Evolutionary conservation across 2,329 filamentous ascomycete species (phyloP), one percentile per base, ranked within the genome.

Genomic region (Aotearoamyces nothofagi): DNA sequence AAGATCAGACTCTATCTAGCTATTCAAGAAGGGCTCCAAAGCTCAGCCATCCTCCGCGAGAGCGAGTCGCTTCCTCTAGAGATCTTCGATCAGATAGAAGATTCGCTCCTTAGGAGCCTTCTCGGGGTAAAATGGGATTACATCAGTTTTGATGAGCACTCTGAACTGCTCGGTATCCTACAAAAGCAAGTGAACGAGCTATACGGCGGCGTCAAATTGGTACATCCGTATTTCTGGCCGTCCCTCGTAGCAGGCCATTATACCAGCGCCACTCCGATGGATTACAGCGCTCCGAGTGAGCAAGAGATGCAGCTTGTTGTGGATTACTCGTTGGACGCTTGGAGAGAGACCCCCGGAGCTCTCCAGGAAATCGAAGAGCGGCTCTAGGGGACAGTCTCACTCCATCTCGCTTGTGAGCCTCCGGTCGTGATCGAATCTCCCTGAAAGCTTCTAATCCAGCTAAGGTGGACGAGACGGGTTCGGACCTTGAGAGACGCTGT

Each of bases 1-100:
- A 57, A 56, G 29, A 41, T 55, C 29, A 46, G 45, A 27, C 34
- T 57, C 1, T 34, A 53, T 5, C 34, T 53, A 9, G 48, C 54
- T 14, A 13, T 56, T 4, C 38, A 39, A 27, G n/a, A 20, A 20
- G 34, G 37, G 2, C 33, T 54, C 15, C 38, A 50, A 15, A 35
- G 38, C 14, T 35, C 40, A 6, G 28, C 30, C 3, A 22, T 33
- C 9, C 30, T 45, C 4, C 13, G 31, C 10, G 30, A 23, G 9
- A 31, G 27, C 10, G 15, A 33, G 11, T 40, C 35, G 17, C 15
- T 46, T 6, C 49, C 47, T 4, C 39, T 27, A 19, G 49, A 53
- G 29, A 32, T 52, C 17, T 31, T 49, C 13, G 35, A 52, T 28
- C 24, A 31, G 4, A 41, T 50, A 17, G 37, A 34, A n/a, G 23